Percentiles rank a stretch among this genome's conserved stretches.
Evolutionary conservation across 768 basidiomycete species (phyloP).

Genomic region (Mycena leptocephala): DNA sequence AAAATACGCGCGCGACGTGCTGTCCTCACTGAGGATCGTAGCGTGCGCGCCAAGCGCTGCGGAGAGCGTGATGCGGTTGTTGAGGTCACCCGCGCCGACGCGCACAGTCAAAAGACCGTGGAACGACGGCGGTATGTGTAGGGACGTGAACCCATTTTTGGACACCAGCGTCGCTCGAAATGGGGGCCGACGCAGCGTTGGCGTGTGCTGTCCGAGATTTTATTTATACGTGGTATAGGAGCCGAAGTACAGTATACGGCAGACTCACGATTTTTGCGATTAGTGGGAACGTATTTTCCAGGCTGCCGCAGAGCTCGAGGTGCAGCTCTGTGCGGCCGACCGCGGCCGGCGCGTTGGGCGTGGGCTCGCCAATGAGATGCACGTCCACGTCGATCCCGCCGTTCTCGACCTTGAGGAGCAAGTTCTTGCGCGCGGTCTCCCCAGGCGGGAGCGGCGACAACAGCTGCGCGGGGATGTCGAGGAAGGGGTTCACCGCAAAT

Average conservation of each 20-base stretch:
- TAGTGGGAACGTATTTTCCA: constrained; percentile 48
- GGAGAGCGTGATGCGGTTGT: constrained; percentile 54
- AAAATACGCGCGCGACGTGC: constrained; percentile 51
- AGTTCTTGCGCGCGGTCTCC: constrained; percentile 55
- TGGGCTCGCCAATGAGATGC: constrained; percentile 48
- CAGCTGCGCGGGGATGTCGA: constrained; percentile 55
- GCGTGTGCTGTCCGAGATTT: constrained; percentile 52
- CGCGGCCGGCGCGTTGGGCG: not conserved
- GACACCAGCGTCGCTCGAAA: constrained; percentile 50
- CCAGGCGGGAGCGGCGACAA: constrained; percentile 47
- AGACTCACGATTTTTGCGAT: constrained; percentile 57
- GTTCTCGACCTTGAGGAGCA: constrained; percentile 56
- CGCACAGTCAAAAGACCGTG: constrained; percentile 57
- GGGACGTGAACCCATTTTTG: constrained; percentile 49
- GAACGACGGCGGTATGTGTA: constrained; percentile 62
- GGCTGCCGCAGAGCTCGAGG: constrained; percentile 46
- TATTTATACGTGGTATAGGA: too few relatives aligned
- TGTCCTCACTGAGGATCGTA: constrained; percentile 55
- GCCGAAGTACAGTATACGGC: not conserved
- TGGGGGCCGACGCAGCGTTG: constrained; percentile 51
- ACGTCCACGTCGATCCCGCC: constrained; percentile 62
- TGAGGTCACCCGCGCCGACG: constrained; percentile 56
- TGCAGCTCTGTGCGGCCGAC: constrained; percentile 49
- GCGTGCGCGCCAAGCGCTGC: constrained; percentile 43
- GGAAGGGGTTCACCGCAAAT: constrained; percentile 59